Conservation (phyloP, 768 basidiomycete genomes). For the Boletus vinaceobasis region DNA sequence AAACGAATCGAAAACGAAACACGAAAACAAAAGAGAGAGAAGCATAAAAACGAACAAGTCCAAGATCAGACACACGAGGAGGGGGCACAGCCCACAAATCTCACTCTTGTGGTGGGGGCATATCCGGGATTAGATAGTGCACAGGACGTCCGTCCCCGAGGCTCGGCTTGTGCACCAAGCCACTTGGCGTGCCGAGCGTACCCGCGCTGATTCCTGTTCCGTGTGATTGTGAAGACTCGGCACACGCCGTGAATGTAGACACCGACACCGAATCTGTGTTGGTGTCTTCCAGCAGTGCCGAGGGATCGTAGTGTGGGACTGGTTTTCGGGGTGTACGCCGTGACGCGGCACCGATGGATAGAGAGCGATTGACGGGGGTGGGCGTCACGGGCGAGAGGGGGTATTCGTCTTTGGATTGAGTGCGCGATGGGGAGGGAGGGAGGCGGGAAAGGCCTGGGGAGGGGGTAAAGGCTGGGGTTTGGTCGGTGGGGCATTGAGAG, state of each 20-base stretch:
- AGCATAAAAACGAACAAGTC: not conserved
- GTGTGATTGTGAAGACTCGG: slow-evolving; percentile 30
- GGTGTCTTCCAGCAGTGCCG: slow-evolving; percentile 22
- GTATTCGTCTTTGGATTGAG: slow-evolving; percentile 29
- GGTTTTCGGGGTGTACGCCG: slow-evolving; percentile 49
- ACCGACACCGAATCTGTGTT: slow-evolving; percentile 20
- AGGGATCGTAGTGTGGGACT: slow-evolving; percentile 50
- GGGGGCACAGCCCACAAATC: not conserved
- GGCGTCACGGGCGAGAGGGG: slow-evolving; percentile 23
- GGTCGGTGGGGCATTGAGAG: slow-evolving; percentile 34
- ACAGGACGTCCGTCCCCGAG: slow-evolving; percentile 45
- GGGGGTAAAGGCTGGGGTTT: no score
- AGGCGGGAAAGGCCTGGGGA: slow-evolving; percentile 12
- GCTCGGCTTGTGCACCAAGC: slow-evolving; percentile 41
- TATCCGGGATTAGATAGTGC: slow-evolving; percentile 60
- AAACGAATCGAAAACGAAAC: slow-evolving; percentile 5
- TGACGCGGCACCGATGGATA: slow-evolving; percentile 24
- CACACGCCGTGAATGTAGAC: slow-evolving; percentile 19
- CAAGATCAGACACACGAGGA: not conserved
- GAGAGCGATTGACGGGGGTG: slow-evolving; percentile 26
- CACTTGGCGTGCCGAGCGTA: slow-evolving; percentile 9
- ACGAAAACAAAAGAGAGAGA: not conserved
- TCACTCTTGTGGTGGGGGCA: slow-evolving; percentile 40
- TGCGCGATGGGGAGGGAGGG: slow-evolving; percentile 13
- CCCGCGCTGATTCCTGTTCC: slow-evolving; percentile 17